These are phyloP conservation scores for Pisolithus thermaeus DNA, from an alignment of 1,284 basidiomycete genomes.

Conservation along the genomic window DNA sequence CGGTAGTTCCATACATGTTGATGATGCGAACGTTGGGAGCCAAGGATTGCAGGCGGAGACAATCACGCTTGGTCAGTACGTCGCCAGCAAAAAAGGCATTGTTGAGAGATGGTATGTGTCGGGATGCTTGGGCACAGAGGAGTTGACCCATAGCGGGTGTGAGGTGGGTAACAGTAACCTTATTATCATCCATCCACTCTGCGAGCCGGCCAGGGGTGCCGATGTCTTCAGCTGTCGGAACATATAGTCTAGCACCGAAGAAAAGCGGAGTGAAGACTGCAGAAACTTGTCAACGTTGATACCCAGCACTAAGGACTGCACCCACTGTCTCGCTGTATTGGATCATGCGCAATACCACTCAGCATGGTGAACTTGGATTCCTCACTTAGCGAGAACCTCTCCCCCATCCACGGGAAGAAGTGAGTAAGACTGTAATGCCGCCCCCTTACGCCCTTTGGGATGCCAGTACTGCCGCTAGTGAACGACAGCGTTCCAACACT, in stretches of 20 bases:
- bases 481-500: slow-evolving; percentile 94
- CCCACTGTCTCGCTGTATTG: slow-evolving; percentile 97
- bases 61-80: slow-evolving; percentile 97
- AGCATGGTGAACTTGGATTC: slow-evolving; percentile 96
- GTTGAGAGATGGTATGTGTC: slow-evolving; percentile 79
- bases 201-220: slow-evolving; percentile 95
- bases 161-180: slow-evolving; percentile 91
- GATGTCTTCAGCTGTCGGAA: slow-evolving; percentile 97
- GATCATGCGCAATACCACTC: slow-evolving; percentile 98
- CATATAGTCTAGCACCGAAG: slow-evolving; percentile 93
- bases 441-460: slow-evolving; percentile 96
- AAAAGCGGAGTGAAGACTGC: slow-evolving; percentile 98
- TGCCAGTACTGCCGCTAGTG: slow-evolving; percentile 96
- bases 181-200: slow-evolving; percentile 95
- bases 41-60: slow-evolving; percentile 89
- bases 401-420: slow-evolving; percentile 99
- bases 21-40: slow-evolving; percentile 92
- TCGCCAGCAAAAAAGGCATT: slow-evolving; percentile 99
- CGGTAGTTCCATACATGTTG: slow-evolving; percentile 99
- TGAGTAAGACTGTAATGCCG: slow-evolving; percentile 96
- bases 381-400: slow-evolving; percentile 75
- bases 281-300: slow-evolving; percentile 5
- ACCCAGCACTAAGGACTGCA: slow-evolving; percentile 13
- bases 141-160: slow-evolving; percentile 99
- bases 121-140: slow-evolving; percentile 90